Evolutionary conservation across 2,329 filamentous ascomycete genomes (phyloP), one percentile per base, ranked within the genome.

Genomic region (Daldinia eschscholtzii): DNA sequence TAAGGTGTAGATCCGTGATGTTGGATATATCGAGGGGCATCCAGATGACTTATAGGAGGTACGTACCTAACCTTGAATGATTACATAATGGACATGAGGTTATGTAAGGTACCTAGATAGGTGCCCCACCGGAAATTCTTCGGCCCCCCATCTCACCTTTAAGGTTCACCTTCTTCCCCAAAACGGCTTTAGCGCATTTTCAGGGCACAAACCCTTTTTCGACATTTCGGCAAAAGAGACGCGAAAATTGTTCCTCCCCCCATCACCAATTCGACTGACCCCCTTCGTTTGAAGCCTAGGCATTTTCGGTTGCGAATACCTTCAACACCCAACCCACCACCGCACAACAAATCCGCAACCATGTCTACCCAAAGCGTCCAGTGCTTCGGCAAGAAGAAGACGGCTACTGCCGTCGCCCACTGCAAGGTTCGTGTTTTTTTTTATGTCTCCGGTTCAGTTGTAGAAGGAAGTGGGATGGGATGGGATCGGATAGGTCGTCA

Each of bases 361-460:
- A 93, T 93, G 90, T 91, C 92, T 84, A 86, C 88, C 79, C 91
- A 92, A 86, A 92, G 89, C 85, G 92, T 94, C 81, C 94, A 97
- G 90, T 97, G 94, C 92, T 98, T 98, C 92, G 94, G 94, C 91
- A 98, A 98, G 92, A 94, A 94, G 90, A 93, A 93, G 89, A 94
- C 90, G 82, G 93, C 93, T 80, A 93, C 91, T 75, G 91, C 91
- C 81, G 93, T 97, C 86, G 93, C 93, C 84, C 93, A 95, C 88
- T 95, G 92, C 92, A 94, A 95, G 91, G 91, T 93, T 88, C 83
- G 86, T 81, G 6, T 35, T 35, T 35, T 57, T 48, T 53, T 44
- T 37, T 37, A 23, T n/a, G 18, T 46, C 15, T 46, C 30, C 30
- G 30, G 20, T 15, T 26, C 46, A 13, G n/a, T 6, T 39, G 30